Evolutionary conservation across 2,329 filamentous ascomycete genomes (phyloP), one percentile per base, ranked within the genome.

Genomic region (Aspergillus piperis): DNA sequence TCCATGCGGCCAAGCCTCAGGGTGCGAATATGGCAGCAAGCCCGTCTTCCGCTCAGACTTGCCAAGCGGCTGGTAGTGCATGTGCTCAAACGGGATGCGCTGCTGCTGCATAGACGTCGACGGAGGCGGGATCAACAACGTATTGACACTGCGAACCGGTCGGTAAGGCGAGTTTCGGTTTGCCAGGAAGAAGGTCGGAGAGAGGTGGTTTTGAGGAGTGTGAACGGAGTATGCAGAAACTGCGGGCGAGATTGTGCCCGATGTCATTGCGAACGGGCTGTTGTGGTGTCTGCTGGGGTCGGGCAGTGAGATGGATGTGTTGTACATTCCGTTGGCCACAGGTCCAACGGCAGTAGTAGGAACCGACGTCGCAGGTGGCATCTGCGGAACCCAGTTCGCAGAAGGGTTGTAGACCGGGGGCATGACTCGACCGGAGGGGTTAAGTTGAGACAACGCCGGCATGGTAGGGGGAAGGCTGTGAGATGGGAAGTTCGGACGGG

Each of bases 141-240:
- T 96, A 67, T 95, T 92, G 61, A 97, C 91, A 62, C 91, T 86
- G 56, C 93, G 90, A 41, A 97, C 89, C 1, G 94, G 94, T 64
- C 92, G 90, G 77, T 98, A 98, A 3, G 95, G 95, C 58, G 94
- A 98, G 64, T 90, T 88, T 59, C 95, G 86, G 73, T 96, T 91
- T 70, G 91, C 90, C 39, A 97, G 82, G 76, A 96, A 96, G 70
- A 91, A 86, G 10, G 90, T 93, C 0, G 94, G 94, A 32, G 95
- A 98, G 64, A 95, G 85, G 32, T 90, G 89, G 48, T 87, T 86
- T 5, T 89, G 88, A 8, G 87, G 79, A 2, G 85, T 84, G 48
- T 82, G 80, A 6, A 80, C 80, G 56, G 84, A 90, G 21, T 85
- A 82, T 15, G 87, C 85, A n/a, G 83, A 84, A n/a, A 89, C 74